Evolutionary conservation across 805 yeast species (phyloP).

Genomic region (Wickerhamiella kurtzmanii): DNA sequence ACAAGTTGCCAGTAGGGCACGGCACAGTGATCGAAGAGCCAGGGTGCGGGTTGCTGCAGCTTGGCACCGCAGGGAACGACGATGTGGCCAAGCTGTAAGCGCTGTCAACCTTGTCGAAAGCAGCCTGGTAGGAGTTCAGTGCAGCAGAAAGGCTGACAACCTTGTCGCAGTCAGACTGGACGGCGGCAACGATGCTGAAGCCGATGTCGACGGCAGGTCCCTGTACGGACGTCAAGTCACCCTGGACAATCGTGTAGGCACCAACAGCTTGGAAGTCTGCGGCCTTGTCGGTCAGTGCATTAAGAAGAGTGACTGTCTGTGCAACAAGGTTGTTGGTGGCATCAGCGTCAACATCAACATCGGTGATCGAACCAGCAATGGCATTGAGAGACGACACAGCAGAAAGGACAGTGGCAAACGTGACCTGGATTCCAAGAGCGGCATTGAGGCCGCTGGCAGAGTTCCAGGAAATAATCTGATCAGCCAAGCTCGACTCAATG

Average conservation of each 20-base stretch:
- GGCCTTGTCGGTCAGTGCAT: conserved; percentile 18
- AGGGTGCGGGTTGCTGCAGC: neutral
- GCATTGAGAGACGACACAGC: conserved; percentile 13
- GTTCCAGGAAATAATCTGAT: conserved; percentile 10
- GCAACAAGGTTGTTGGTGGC: conserved; percentile 8
- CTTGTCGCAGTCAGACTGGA: conserved; percentile 7
- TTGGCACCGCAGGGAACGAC: conserved; percentile 6
- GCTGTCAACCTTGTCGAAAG: conserved; percentile 11
- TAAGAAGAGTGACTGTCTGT: conserved; percentile 15
- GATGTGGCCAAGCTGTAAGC: conserved; percentile 13
- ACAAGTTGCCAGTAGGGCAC: neutral
- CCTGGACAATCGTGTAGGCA: conserved; percentile 15
- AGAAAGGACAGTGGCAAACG: conserved; percentile 14
- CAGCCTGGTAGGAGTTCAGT: conserved; percentile 9
- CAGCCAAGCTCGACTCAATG: conserved; percentile 10
- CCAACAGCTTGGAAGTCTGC: conserved; percentile 18
- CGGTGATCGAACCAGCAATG: conserved; percentile 8
- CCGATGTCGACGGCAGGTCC: conserved; percentile 17
- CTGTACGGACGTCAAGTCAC: conserved; percentile 16
- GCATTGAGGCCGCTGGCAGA: conserved; percentile 19
- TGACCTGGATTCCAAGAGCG: conserved; percentile 22
- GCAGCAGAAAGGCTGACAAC: conserved; percentile 10
- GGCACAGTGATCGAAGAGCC: neutral
- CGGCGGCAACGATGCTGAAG: conserved; percentile 12
- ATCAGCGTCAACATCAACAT: conserved; percentile 9